These are phyloP conservation scores for Hypseocharis bilobata DNA, from an alignment of 441 rosid species.

Conservation along the genomic window DNA sequence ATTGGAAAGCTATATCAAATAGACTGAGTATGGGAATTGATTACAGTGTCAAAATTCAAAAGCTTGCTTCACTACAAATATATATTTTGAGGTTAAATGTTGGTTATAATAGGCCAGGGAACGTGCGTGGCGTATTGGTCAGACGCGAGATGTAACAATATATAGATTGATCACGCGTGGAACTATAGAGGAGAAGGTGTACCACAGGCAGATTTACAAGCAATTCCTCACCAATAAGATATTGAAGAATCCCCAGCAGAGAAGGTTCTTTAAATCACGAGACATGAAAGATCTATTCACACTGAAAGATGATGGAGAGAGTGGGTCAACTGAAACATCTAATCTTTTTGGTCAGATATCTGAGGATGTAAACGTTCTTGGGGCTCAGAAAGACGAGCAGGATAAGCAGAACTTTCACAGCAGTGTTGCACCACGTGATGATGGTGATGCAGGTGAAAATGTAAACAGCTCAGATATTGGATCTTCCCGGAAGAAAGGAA, in stretches of 20 bases:
- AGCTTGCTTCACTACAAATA: not conserved
- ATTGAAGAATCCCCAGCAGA: slow-evolving; percentile 88
- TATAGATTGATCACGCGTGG: slow-evolving; percentile 88
- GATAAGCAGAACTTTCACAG: slow-evolving; percentile 21
- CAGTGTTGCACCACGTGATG: slow-evolving; percentile 22
- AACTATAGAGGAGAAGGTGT: slow-evolving; percentile 93
- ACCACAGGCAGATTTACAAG: slow-evolving; percentile 90
- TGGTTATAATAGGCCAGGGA: slow-evolving; percentile 72
- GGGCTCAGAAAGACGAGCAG: slow-evolving; percentile 33
- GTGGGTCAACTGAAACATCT: slow-evolving; percentile 70
- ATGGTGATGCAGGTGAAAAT: slow-evolving; percentile 23
- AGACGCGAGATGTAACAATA: slow-evolving; percentile 72
- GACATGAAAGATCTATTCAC: slow-evolving; percentile 89
- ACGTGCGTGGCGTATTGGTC: slow-evolving; percentile 99
- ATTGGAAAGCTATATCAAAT: not conserved
- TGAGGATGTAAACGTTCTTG: slow-evolving; percentile 60
- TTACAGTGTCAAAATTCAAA: not conserved
- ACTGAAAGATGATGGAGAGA: slow-evolving; percentile 58
- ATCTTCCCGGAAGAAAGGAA: slow-evolving; percentile 27
- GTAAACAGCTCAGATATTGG: slow-evolving; percentile 25
- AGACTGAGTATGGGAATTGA: not conserved
- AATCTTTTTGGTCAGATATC: slow-evolving; percentile 72
- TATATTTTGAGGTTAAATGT: slow-evolving; percentile 16
- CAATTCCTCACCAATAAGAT: slow-evolving; percentile 92
- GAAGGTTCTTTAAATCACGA: slow-evolving; percentile 85